A percentile compares a stretch with the other conserved stretches of the same genome.
phyloP scores from a whole-genome alignment of 768 basidiomycete species.

The Amyloporia xantha region DNA sequence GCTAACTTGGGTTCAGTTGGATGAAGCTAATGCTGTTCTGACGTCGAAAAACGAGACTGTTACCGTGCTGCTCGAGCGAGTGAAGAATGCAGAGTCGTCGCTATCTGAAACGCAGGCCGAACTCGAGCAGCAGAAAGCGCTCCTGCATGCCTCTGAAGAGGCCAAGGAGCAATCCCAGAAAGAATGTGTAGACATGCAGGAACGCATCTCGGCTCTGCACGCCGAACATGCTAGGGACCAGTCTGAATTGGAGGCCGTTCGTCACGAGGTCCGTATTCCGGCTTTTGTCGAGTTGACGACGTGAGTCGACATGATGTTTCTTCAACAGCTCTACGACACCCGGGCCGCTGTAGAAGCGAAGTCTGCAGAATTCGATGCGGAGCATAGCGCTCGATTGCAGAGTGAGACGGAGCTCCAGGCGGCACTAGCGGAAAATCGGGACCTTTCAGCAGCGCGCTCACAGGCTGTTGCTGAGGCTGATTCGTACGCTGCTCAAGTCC shows the following conservation, averaged over 20 bases:
- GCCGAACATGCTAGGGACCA: not conserved
- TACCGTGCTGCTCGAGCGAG: not conserved
- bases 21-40: not conserved
- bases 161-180: not conserved
- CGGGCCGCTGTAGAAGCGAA: not conserved
- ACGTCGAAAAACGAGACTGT: not conserved
- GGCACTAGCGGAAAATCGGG: not conserved
- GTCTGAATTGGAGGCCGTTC: not conserved
- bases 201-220: not conserved
- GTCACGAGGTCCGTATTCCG: not conserved
- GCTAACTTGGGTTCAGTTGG: not conserved
- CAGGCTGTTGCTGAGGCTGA: not conserved
- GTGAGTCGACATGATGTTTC: not conserved
- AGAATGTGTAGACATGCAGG: not conserved
- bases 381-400: not conserved
- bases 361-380: not conserved
- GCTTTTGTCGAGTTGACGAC: not conserved
- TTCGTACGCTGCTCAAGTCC: not conserved
- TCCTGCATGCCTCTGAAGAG: not conserved
- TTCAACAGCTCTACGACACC: not conserved
- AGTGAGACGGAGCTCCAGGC: not conserved
- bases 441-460: not conserved
- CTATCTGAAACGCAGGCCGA: not conserved
- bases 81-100: not conserved
- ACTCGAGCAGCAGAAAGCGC: not conserved